phyloP scores from a whole-genome alignment of 176 grass and related monocot species.

The Oryza meyeriana region DNA sequence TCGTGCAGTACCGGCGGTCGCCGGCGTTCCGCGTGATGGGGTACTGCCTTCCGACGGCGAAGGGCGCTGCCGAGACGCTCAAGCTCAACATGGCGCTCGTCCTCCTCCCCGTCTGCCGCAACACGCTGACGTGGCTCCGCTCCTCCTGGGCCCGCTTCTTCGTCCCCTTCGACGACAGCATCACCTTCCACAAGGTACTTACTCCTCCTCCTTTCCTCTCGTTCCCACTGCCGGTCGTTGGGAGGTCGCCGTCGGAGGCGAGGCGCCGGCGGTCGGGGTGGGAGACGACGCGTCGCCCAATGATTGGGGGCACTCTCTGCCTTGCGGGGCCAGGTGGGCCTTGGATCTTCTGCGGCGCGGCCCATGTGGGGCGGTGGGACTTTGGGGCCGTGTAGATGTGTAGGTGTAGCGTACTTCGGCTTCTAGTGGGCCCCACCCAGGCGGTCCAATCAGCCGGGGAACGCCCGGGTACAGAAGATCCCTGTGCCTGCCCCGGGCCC shows the following conservation, averaged over 20 bases:
- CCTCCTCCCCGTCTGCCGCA: slow-evolving; percentile 51
- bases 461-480: background rate
- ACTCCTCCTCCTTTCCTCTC: background rate
- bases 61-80: slow-evolving; percentile 54
- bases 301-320: background rate
- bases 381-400: background rate
- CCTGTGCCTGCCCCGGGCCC: background rate
- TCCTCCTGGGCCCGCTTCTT: slow-evolving; percentile 46
- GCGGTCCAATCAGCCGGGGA: background rate
- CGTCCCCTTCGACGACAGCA: slow-evolving; percentile 64
- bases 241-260: slow-evolving; percentile 1
- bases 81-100: slow-evolving; percentile 65
- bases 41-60: slow-evolving; percentile 46
- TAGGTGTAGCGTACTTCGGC: background rate
- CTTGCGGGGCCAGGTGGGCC: background rate
- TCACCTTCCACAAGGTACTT: slow-evolving; percentile 63
- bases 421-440: background rate
- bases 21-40: slow-evolving; percentile 51
- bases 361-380: background rate
- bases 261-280: background rate
- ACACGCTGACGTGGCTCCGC: slow-evolving; percentile 51
- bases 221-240: background rate
- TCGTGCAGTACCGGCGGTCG: slow-evolving; percentile 46
- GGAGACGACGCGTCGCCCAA: background rate
- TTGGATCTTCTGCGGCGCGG: slow-evolving; percentile 8